phyloP scores from a whole-genome alignment of 805 yeast species.

The Candida pseudofarinosa region DNA sequence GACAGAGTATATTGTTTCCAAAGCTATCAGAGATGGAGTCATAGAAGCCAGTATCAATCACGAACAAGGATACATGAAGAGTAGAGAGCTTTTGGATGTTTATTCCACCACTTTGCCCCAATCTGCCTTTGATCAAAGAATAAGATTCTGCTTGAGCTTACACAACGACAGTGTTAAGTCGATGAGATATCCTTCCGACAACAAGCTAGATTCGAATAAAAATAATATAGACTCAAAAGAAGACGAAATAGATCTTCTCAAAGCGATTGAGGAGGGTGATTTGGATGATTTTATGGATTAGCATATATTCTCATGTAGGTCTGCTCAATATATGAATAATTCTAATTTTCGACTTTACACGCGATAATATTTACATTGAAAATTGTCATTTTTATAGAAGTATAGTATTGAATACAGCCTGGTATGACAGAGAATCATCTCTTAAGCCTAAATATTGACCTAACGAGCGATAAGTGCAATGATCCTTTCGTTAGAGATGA shows the following conservation, averaged over 20 bases:
- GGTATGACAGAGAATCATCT: slow-evolving; percentile 8
- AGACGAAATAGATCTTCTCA: slow-evolving; percentile 40
- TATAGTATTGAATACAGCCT: neutral
- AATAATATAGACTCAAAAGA: slow-evolving; percentile 31
- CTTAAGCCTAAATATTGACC: slow-evolving; percentile 24
- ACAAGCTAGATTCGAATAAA: slow-evolving; percentile 24
- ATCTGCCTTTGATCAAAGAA: slow-evolving; percentile 84
- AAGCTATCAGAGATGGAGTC: slow-evolving; percentile 95
- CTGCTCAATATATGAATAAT: neutral
- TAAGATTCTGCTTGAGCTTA: slow-evolving; percentile 81
- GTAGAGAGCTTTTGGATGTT: slow-evolving; percentile 79
- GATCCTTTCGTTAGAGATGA: slow-evolving; percentile 40
- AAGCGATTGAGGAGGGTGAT: slow-evolving; percentile 54
- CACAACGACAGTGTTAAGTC: slow-evolving; percentile 92
- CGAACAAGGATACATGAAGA: slow-evolving; percentile 86
- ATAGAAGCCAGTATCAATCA: slow-evolving; percentile 93
- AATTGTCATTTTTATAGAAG: neutral
- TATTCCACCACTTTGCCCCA: slow-evolving; percentile 89
- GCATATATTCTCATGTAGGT: slow-evolving; percentile 1
- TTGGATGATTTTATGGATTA: slow-evolving; percentile 47
- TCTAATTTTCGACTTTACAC: neutral
- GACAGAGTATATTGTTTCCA: slow-evolving; percentile 94
- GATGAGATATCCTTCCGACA: slow-evolving; percentile 78
- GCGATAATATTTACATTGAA: neutral
- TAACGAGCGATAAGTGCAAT: slow-evolving; percentile 24